Evolutionary conservation across 2,329 filamentous ascomycete genomes (phyloP).

Genomic region (Talaromyces sp.): DNA sequence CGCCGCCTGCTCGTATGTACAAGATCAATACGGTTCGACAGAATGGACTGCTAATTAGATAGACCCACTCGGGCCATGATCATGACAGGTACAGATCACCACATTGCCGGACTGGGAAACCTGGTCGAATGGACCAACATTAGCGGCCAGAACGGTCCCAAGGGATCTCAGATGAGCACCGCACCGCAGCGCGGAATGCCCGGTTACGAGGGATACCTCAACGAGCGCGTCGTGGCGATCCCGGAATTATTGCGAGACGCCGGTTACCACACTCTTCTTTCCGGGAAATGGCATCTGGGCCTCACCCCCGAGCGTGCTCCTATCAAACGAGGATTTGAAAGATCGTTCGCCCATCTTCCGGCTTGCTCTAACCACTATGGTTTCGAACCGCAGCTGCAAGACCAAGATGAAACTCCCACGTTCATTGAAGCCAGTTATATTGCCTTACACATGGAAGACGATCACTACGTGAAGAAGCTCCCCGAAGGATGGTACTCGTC

Average conservation of each 20-base stretch:
- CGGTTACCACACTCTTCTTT: slow-evolving; percentile 59
- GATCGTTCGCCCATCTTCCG: slow-evolving; percentile 57
- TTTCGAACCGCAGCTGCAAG: slow-evolving; percentile 47
- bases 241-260: slow-evolving; percentile 54
- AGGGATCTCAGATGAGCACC: slow-evolving; percentile 49
- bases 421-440: slow-evolving; percentile 43
- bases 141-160: slow-evolving; percentile 52
- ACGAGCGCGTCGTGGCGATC: slow-evolving; percentile 40
- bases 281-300: slow-evolving; percentile 63
- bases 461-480: slow-evolving; percentile 44
- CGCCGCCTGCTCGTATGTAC: slow-evolving; percentile 29
- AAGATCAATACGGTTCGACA: neutral
- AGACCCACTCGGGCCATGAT: slow-evolving; percentile 62
- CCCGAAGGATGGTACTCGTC: slow-evolving; percentile 54
- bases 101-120: slow-evolving; percentile 53
- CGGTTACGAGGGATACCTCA: slow-evolving; percentile 62
- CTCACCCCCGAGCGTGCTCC: slow-evolving; percentile 56
- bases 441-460: slow-evolving; percentile 46
- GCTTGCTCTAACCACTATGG: slow-evolving; percentile 59
- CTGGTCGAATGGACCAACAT: slow-evolving; percentile 57
- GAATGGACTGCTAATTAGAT: slow-evolving; percentile 47
- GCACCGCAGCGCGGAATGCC: slow-evolving; percentile 56
- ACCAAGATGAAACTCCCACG: slow-evolving; percentile 40
- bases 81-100: slow-evolving; percentile 62
- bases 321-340: slow-evolving; percentile 56